Percentiles rank a stretch among this genome's conserved stretches.
Evolutionary conservation across 1,284 basidiomycete genomes (phyloP).

Genomic region (Coriolopsis trogii): DNA sequence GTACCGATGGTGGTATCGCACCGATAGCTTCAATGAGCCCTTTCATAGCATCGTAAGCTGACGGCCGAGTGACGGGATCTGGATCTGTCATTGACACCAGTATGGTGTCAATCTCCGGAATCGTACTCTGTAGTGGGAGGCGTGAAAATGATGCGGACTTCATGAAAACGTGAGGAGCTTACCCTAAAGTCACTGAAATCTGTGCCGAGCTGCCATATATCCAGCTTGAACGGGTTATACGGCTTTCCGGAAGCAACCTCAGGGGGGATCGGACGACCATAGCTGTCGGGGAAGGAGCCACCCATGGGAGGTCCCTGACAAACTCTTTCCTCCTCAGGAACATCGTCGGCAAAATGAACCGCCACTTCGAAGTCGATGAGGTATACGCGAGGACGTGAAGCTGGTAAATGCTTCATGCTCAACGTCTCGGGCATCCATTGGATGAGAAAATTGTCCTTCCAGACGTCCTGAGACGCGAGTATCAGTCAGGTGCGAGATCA

Average conservation of each 20-base stretch:
- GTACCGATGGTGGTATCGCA: too few relatives aligned
- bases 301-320: conserved; percentile 1
- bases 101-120: conserved; percentile 1
- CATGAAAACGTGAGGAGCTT: background rate
- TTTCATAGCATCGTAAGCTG: background rate
- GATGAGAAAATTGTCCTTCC: conserved; percentile 20
- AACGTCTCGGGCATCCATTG: conserved; percentile 17
- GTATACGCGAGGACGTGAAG: conserved; percentile 12
- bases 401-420: background rate
- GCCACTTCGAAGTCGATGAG: conserved; percentile 17
- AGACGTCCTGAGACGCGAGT: conserved; percentile 9
- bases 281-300: background rate
- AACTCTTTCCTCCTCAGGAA: conserved; percentile 12
- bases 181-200: conserved; percentile 10
- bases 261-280: conserved; percentile 21
- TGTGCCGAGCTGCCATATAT: conserved; percentile 10
- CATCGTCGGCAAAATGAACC: conserved; percentile 6
- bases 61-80: background rate
- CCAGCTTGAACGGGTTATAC: conserved; percentile 18
- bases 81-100: background rate
- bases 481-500: background rate
- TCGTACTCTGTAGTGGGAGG: background rate
- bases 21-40: too few relatives aligned
- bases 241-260: conserved; percentile 22
- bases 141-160: background rate